Percentiles rank a stretch among this genome's conserved stretches.
Evolutionary conservation across 2,329 filamentous ascomycete genomes (phyloP).

Genomic region (Trichophyton equinum): DNA sequence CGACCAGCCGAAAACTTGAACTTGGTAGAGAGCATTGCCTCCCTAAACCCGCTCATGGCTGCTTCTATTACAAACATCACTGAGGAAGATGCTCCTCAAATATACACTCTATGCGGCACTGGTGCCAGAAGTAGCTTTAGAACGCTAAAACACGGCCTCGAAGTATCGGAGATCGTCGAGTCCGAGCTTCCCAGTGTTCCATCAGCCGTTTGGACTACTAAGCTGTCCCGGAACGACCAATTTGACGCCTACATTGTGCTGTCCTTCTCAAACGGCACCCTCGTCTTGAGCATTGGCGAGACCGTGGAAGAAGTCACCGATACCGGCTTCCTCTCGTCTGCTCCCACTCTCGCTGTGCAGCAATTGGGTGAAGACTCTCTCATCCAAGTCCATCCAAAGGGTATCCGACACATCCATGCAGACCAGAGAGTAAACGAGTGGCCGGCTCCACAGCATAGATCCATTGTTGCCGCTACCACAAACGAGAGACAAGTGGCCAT

Average conservation of each 20-base stretch:
- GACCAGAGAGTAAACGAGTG: slow-evolving; percentile 76
- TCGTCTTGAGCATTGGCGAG: slow-evolving; percentile 90
- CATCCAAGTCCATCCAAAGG: slow-evolving; percentile 91
- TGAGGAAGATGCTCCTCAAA: slow-evolving; percentile 87
- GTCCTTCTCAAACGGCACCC: slow-evolving; percentile 76
- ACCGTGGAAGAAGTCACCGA: slow-evolving; percentile 93
- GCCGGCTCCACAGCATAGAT: slow-evolving; percentile 83
- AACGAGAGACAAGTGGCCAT: slow-evolving; percentile 90
- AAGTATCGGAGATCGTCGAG: slow-evolving; percentile 91
- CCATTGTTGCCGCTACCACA: slow-evolving; percentile 85
- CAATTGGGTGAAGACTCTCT: slow-evolving; percentile 87
- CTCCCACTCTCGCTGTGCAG: slow-evolving; percentile 82
- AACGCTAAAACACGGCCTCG: slow-evolving; percentile 80
- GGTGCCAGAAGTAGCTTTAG: slow-evolving; percentile 83
- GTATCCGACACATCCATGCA: slow-evolving; percentile 77
- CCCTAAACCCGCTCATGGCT: slow-evolving; percentile 82
- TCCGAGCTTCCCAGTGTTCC: slow-evolving; percentile 82
- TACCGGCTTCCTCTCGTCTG: slow-evolving; percentile 78
- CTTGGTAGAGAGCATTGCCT: slow-evolving; percentile 70
- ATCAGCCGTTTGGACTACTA: slow-evolving; percentile 89
- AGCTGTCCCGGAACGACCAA: slow-evolving; percentile 65
- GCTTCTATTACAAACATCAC: slow-evolving; percentile 85
- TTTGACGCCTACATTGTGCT: slow-evolving; percentile 94
- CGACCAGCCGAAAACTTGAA: slow-evolving; percentile 69
- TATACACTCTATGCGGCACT: slow-evolving; percentile 83